These are phyloP conservation scores for Tuber microsphaerosporum DNA, from an alignment of 495 filamentous ascomycete genomes.

Conservation along the genomic window DNA sequence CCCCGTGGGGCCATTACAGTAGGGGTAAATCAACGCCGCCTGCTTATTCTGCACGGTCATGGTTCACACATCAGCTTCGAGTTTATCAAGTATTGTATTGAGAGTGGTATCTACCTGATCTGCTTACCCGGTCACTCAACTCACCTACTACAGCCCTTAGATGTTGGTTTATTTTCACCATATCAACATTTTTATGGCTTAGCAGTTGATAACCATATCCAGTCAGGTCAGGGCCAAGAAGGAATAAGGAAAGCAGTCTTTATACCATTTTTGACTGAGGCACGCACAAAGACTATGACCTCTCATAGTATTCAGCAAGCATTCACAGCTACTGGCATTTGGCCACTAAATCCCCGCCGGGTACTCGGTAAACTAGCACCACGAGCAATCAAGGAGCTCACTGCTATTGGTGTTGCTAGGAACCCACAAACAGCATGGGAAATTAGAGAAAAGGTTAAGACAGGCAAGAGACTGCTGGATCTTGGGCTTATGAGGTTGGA, in stretches of 20 bases:
- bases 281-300: neutral
- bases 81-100: too few species aligned
- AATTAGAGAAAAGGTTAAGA: neutral
- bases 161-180: too few species aligned
- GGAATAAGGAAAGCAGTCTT: too few species aligned
- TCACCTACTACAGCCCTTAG: too few species aligned
- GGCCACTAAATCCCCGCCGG: neutral
- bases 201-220: too few species aligned
- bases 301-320: neutral
- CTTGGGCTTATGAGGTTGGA: neutral
- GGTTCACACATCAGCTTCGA: conserved; percentile 11
- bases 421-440: neutral
- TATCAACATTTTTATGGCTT: too few species aligned
- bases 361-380: neutral
- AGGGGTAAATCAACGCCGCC: neutral
- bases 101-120: too few species aligned
- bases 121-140: too few species aligned
- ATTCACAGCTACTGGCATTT: neutral
- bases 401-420: neutral
- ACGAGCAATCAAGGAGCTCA: neutral
- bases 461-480: neutral
- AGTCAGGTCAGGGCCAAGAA: too few species aligned
- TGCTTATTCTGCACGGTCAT: conserved; percentile 18
- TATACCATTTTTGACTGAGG: too few species aligned
- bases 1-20: too few species aligned